phyloP scores from a whole-genome alignment of 768 basidiomycete genomes.

The Lentinula guzmanii region DNA sequence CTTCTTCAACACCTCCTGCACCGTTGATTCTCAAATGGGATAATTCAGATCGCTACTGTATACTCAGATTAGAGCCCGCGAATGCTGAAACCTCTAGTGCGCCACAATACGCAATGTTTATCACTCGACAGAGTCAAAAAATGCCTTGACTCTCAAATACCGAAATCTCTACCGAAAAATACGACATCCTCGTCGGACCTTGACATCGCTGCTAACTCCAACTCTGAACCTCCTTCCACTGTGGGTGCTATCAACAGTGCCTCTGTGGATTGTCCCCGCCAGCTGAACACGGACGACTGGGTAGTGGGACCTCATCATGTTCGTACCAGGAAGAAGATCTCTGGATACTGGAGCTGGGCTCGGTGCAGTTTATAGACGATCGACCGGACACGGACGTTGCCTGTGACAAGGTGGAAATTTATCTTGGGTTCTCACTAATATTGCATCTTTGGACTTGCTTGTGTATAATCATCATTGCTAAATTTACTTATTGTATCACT shows the following conservation, averaged over 20 bases:
- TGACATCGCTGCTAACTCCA: neutral
- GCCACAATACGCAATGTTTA: neutral
- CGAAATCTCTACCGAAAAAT: neutral
- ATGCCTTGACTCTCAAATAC: neutral
- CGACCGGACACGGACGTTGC: neutral
- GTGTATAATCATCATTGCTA: too few relatives aligned
- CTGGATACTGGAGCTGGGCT: neutral
- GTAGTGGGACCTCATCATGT: neutral
- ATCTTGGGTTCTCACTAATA: neutral
- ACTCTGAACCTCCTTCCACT: neutral
- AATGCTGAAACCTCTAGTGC: neutral
- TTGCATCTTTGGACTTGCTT: neutral
- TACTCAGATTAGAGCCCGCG: neutral
- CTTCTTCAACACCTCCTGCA: neutral
- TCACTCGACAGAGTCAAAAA: neutral
- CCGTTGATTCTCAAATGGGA: conserved; percentile 3
- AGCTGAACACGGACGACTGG: neutral
- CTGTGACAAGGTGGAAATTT: conserved; percentile 2
- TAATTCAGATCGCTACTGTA: conserved; percentile 1
- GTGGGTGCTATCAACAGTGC: neutral
- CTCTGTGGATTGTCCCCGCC: neutral
- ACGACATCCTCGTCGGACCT: neutral
- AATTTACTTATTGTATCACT: too few relatives aligned
- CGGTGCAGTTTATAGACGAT: neutral
- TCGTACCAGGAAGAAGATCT: neutral